These are phyloP conservation scores for Cercophora scortea DNA, from an alignment of 495 filamentous ascomycete species.

Conservation along the genomic window DNA sequence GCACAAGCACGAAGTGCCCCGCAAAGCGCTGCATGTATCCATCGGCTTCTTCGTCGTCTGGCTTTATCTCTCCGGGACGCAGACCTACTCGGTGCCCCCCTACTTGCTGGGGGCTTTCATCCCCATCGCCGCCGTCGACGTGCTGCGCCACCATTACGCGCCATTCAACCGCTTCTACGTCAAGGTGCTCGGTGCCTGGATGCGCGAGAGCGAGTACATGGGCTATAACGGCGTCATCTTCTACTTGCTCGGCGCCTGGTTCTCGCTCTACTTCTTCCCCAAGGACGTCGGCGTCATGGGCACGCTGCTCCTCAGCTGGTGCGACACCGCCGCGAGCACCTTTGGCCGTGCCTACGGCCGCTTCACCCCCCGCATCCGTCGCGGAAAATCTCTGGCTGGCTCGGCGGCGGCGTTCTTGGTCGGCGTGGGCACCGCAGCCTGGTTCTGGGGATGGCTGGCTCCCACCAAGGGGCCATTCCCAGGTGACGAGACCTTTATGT, in stretches of 20 bases:
- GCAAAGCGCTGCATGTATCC: slow-evolving; percentile 77
- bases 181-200: slow-evolving; percentile 71
- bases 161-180: slow-evolving; percentile 86
- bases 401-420: slow-evolving; percentile 74
- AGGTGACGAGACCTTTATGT: slow-evolving; percentile 73
- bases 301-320: slow-evolving; percentile 89
- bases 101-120: slow-evolving; percentile 74
- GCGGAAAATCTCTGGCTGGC: slow-evolving; percentile 86
- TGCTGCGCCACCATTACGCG: slow-evolving; percentile 71
- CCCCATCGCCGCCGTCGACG: slow-evolving; percentile 79
- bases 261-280: slow-evolving; percentile 76
- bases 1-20: slow-evolving; percentile 70
- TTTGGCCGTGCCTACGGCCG: slow-evolving; percentile 82
- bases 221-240: slow-evolving; percentile 96
- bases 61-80: slow-evolving; percentile 70
- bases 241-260: slow-evolving; percentile 86
- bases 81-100: slow-evolving; percentile 68
- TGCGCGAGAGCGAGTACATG: slow-evolving; percentile 90
- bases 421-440: slow-evolving; percentile 68
- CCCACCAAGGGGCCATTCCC: slow-evolving; percentile 59
- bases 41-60: slow-evolving; percentile 89
- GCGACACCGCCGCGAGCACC: slow-evolving; percentile 92
- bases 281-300: slow-evolving; percentile 92
- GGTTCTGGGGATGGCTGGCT: slow-evolving; percentile 83
- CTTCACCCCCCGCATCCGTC: slow-evolving; percentile 75